Evolutionary conservation across 345 rosid species (phyloP).

Genomic region (Raphanus raphanistrum): DNA sequence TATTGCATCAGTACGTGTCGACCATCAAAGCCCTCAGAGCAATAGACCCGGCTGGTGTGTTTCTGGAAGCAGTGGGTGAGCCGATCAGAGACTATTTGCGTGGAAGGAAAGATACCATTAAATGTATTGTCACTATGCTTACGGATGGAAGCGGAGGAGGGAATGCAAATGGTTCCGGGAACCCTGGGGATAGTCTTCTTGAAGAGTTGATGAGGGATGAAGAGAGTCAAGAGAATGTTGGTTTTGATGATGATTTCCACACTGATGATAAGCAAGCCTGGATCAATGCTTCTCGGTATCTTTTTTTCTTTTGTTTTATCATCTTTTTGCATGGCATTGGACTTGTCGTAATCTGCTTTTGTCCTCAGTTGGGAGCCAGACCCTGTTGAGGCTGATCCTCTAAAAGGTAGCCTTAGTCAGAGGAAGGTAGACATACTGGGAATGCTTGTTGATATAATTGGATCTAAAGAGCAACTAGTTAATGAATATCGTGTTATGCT

Average conservation of each 20-base stretch:
- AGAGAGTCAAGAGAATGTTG: conserved; percentile 72
- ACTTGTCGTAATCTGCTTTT: conserved; percentile 9
- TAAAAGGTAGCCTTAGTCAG: conserved; percentile 75
- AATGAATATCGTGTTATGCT: conserved; percentile 97
- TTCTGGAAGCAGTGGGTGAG: conserved; percentile 96
- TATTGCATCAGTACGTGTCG: conserved; percentile 94
- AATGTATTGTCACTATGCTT: conserved; percentile 98
- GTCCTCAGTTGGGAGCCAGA: conserved; percentile 93
- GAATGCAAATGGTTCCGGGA: conserved; percentile 79
- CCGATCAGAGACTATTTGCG: conserved; percentile 94
- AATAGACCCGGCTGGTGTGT: conserved; percentile 88
- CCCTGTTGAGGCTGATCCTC: conserved; percentile 90
- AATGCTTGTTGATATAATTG: conserved; percentile 93
- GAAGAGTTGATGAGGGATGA: conserved; percentile 96
- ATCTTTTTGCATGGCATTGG: not conserved
- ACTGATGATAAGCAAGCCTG: conserved; percentile 93
- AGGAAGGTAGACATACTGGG: conserved; percentile 92
- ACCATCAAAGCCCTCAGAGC: conserved; percentile 96
- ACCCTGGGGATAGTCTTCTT: conserved; percentile 92
- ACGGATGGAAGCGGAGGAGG: conserved; percentile 93
- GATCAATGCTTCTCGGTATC: conserved; percentile 70
- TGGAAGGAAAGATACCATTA: conserved; percentile 92
- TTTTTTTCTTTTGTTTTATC: not conserved
- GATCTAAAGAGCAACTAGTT: conserved; percentile 94
- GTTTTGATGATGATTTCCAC: conserved; percentile 71